phyloP scores from a whole-genome alignment of 1,139 yeast species.

The Ogataea hybrid region DNA sequence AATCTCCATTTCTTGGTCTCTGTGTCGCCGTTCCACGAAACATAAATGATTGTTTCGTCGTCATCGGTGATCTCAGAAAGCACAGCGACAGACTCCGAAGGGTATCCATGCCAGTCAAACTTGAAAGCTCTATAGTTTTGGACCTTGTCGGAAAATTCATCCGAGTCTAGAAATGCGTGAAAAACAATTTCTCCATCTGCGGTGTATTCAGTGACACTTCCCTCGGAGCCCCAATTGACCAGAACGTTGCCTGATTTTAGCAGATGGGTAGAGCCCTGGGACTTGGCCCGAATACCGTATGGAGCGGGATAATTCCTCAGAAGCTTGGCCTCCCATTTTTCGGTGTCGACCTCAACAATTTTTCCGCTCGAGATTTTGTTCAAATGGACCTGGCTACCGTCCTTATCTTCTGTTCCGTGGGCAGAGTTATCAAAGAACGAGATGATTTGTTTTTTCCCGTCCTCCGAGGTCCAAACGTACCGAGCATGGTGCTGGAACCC shows the following conservation, averaged over 20 bases:
- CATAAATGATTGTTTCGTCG: slow-evolving; percentile 30
- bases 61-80: slow-evolving; percentile 14
- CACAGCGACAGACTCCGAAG: slow-evolving; percentile 35
- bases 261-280: slow-evolving; percentile 41
- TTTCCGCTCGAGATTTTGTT: slow-evolving; percentile 35
- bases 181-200: slow-evolving; percentile 33
- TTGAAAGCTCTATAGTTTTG: slow-evolving; percentile 41
- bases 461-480: slow-evolving; percentile 29
- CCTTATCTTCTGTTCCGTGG: slow-evolving; percentile 36
- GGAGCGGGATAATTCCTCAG: slow-evolving; percentile 32
- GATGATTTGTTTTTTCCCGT: slow-evolving; percentile 32
- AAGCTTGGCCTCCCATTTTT: slow-evolving; percentile 33
- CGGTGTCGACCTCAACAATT: slow-evolving; percentile 36
- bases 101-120: slow-evolving; percentile 38
- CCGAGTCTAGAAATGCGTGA: slow-evolving; percentile 39
- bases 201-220: slow-evolving; percentile 39
- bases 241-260: slow-evolving; percentile 38
- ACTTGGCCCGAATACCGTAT: slow-evolving; percentile 34
- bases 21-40: slow-evolving; percentile 44
- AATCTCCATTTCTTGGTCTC: slow-evolving; percentile 35
- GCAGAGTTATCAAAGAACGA: slow-evolving; percentile 41
- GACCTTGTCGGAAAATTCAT: slow-evolving; percentile 28
- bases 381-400: slow-evolving; percentile 30
- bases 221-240: slow-evolving; percentile 42
- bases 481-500: slow-evolving; percentile 43